Evolutionary conservation across 208 protist genomes (phyloP), one percentile per base, ranked within the genome.

Genomic region (Leishmania braziliensis): DNA sequence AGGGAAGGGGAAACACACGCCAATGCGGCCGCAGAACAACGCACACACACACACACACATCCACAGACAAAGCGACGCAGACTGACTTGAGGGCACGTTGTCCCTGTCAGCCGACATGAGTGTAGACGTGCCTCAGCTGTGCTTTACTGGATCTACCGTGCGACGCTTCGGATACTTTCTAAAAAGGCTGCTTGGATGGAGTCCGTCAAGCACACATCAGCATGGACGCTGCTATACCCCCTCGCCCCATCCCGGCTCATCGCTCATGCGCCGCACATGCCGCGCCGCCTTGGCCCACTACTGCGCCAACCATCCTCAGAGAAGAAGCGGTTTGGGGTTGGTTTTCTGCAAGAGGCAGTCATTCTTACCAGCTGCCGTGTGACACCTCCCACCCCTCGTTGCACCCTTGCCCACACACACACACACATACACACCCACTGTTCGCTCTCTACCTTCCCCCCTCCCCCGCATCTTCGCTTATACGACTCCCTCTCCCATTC

Each of bases 81-180:
- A 54, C 46, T 18, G 58, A 48, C 43, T 26, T 20, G 23, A 51
- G 60, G 4, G 20, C 36, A 23, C 26, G 36, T 79, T n/a, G 54
- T 83, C 63, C 54, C 48, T 75, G 65, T 70, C 53, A 69, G 39
- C 60, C n/a, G 68, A 70, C 54, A 14, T 29, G 26, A 68, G 29
- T 29, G 63, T 43, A 68, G 63, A 16, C 39, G 63, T 43, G 10
- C 33, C 16, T 68, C 29, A 39, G 63, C 33, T 63, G 26, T 63
- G 26, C 10, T 16, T 68, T 68, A 26, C 33, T 58, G 18, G 1
- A 58, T 58, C 54, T 26, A 58, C 54, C 1, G 18, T 14, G 18
- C 12, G 20, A 14, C 54, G 9, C 54, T 58, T 58, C 54, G 20
- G 20, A 14, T 23, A 58, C 43, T 46, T 58, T 23, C 20, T 26